A percentile compares a stretch with the other conserved stretches of the same genome.
Evolutionary conservation across 495 filamentous ascomycete species (phyloP).

Genomic region (Pyrenopolyporus hunteri): DNA sequence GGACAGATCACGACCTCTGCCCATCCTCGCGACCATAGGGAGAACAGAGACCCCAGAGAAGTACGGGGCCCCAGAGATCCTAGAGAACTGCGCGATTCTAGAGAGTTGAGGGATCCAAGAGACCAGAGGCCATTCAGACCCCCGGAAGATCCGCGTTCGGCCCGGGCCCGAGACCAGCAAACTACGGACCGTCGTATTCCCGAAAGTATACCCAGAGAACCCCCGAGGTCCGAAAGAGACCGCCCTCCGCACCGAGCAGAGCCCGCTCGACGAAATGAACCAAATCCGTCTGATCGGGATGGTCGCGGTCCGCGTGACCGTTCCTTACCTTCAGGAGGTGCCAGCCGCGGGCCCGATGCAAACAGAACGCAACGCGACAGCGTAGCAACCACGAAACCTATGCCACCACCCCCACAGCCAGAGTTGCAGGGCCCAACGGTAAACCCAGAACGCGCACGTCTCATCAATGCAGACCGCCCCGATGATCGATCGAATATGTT

Average conservation of each 20-base stretch:
- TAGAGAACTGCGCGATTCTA: conserved; percentile 49
- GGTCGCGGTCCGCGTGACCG: conserved; percentile 46
- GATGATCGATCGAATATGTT: conserved; percentile 46
- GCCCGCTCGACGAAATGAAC: conserved; percentile 42
- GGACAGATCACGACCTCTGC: conserved; percentile 43
- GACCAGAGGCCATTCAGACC: conserved; percentile 42
- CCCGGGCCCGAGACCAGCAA: conserved; percentile 34
- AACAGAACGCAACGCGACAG: conserved; percentile 43
- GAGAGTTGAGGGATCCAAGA: conserved; percentile 44
- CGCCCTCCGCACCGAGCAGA: conserved; percentile 44
- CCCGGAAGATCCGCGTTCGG: conserved; percentile 44
- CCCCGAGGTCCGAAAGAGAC: conserved; percentile 42
- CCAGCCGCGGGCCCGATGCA: conserved; percentile 42
- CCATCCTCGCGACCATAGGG: conserved; percentile 46
- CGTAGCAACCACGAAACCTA: conserved; percentile 34
- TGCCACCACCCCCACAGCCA: conserved; percentile 41
- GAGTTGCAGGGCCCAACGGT: conserved; percentile 49
- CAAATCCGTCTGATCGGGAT: conserved; percentile 48
- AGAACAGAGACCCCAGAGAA: conserved; percentile 47
- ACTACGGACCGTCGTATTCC: conserved; percentile 40
- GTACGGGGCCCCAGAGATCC: conserved; percentile 28
- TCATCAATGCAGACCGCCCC: conserved; percentile 47
- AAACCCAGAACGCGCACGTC: conserved; percentile 52
- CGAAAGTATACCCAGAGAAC: conserved; percentile 35
- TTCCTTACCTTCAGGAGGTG: conserved; percentile 15